Percentiles rank a stretch among this genome's conserved stretches.
Conservation (phyloP, 2,329 filamentous ascomycete genomes). For the Paracamarosporium sp. region DNA sequence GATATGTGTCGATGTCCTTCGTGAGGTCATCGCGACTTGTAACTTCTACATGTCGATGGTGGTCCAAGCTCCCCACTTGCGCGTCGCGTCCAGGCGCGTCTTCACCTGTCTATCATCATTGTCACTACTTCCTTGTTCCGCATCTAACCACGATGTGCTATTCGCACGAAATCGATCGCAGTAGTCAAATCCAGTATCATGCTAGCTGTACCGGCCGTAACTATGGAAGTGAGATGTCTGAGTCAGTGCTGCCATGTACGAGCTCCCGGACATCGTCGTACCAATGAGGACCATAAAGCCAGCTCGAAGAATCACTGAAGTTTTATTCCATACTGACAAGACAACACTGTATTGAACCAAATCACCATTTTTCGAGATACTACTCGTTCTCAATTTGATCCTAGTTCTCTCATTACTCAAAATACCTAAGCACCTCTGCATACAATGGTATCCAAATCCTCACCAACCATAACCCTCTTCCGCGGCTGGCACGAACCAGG, state of each 20-base stretch:
- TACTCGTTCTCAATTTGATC: no score
- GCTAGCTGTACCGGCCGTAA: neutral
- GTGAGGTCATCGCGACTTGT: neutral
- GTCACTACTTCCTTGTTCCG: neutral
- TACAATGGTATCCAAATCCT: conserved; percentile 3
- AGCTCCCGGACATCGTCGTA: conserved; percentile 6
- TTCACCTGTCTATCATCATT: neutral
- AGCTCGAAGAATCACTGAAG: neutral
- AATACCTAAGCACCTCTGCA: neutral
- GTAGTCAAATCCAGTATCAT: neutral
- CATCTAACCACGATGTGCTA: neutral
- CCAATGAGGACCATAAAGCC: neutral
- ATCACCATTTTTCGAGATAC: neutral
- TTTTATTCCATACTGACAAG: neutral
- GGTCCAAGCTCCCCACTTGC: neutral
- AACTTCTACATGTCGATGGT: neutral
- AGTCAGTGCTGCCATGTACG: neutral
- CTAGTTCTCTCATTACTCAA: no score
- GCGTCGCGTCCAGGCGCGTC: neutral
- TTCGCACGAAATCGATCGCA: neutral
- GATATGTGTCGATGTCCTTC: no score
- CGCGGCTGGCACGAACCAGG: conserved; percentile 56
- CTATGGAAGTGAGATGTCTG: neutral
- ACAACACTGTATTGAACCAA: neutral
- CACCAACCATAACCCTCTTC: conserved; percentile 51